Base-by-base conservation (phyloP, 805 yeast genomes). In the Cyberlindnera xylosilytica region DNA sequence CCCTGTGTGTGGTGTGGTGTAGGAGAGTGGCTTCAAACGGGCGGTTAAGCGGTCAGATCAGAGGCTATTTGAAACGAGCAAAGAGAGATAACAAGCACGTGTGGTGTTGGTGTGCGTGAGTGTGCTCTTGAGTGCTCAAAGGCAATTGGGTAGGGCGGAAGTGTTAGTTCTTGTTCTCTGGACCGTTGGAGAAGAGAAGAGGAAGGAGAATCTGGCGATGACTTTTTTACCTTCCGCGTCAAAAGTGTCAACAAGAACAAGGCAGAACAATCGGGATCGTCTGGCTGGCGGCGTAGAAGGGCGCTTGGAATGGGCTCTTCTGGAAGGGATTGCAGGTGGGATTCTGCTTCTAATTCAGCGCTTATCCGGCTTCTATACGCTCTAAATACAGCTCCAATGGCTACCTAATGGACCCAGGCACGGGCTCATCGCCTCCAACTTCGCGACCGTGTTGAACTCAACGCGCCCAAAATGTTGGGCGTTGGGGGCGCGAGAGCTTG, bases 401-500 rank as follows among this genome's bases (percentile, higher is more conserved):
- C n/a, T n/a, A n/a, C n/a, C n/a, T n/a, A n/a, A n/a, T n/a, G n/a
- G n/a, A 29, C 32, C 16, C n/a, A 7, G 4, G 4, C n/a, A n/a
- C n/a, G n/a, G n/a, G n/a, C 32, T 38, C 32, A 17, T 29, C 26
- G 27, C 34, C 38, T 20, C 13, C 20, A 10, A 22, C 24, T 22
- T 20, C 34, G 27, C 39, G 33, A 36, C 35, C 36, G 36, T 33
- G 41, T 38, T 38, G 36, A 22, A 10, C 38, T 38, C 46, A 42
- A 42, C 45, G 31, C 45, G 11, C 41, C 29, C 39, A 43, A 43
- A 43, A 43, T 47, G 50, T 47, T 47, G 50, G 50, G 50, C 50
- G 50, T 47, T 47, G 50, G 46, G 50, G 24, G 32, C 29, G 20
- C 17, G 47, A 23, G 29, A 26, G 29, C 29, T 8, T 26, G 29